phyloP scores from a whole-genome alignment of 352 stramenopile genomes.

The Globisporangium emineosum region DNA sequence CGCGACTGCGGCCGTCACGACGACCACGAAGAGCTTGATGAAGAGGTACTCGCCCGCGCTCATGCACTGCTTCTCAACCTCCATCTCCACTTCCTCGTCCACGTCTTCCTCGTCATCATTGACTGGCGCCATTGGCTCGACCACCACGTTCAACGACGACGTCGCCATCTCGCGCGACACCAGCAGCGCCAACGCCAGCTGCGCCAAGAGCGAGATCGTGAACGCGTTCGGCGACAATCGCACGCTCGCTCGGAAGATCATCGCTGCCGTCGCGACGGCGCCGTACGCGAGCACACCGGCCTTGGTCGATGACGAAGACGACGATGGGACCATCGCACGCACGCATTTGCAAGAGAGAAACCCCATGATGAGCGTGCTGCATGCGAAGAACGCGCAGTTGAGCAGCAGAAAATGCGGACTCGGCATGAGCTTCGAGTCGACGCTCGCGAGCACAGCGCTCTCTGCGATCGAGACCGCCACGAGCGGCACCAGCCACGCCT shows the following conservation, averaged over 20 bases:
- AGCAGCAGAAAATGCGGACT: neutral
- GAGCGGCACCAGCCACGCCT: slow-evolving; percentile 1
- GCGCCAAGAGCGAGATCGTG: slow-evolving; percentile 1
- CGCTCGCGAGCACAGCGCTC: slow-evolving; percentile 4
- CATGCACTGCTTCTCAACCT: neutral
- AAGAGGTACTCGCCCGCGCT: neutral
- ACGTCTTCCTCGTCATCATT: neutral
- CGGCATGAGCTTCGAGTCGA: neutral
- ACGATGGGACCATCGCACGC: neutral
- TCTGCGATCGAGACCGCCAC: slow-evolving; percentile 2
- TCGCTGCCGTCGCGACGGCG: neutral
- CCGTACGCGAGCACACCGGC: neutral
- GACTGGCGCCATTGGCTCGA: neutral
- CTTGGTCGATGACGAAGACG: neutral
- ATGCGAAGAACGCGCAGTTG: slow-evolving; percentile 12
- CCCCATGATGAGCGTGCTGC: slow-evolving; percentile 1
- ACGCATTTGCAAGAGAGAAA: neutral
- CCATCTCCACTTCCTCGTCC: neutral
- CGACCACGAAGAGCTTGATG: neutral
- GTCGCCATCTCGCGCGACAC: neutral
- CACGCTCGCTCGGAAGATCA: neutral
- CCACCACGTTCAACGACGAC: neutral
- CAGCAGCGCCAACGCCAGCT: slow-evolving; percentile 5
- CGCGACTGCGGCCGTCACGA: neutral
- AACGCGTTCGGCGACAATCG: neutral